Evolutionary conservation across 139 green algal genomes (phyloP).

Genomic region (Edaphochlamys debaryana): DNA sequence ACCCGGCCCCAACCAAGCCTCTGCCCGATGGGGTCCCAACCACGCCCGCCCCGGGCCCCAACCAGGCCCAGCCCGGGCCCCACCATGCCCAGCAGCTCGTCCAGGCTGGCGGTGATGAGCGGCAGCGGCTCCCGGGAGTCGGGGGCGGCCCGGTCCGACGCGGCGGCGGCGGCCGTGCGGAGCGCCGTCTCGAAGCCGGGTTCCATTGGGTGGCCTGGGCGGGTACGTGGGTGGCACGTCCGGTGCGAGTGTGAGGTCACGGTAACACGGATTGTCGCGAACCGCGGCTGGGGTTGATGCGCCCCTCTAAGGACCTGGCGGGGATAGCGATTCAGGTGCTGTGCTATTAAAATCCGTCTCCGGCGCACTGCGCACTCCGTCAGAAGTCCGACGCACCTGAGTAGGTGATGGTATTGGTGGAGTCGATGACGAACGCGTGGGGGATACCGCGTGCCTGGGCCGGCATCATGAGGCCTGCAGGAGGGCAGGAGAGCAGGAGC

Average conservation of each 20-base stretch:
- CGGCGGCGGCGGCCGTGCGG: conserved; percentile 7
- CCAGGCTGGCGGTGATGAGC: conserved; percentile 31
- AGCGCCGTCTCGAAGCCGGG: conserved; percentile 42
- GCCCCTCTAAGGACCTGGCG: too few relatives aligned
- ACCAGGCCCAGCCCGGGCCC: conserved; percentile 48
- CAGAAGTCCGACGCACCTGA: too few relatives aligned
- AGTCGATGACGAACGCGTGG: conserved; percentile 49
- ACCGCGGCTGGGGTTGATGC: too few relatives aligned
- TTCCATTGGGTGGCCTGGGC: conserved; percentile 43
- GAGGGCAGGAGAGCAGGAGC: too few relatives aligned
- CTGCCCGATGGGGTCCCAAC: too few relatives aligned
- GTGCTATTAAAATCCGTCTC: too few relatives aligned
- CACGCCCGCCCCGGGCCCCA: neutral
- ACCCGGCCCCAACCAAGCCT: neutral
- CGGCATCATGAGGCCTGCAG: conserved; percentile 36
- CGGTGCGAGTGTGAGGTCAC: too few relatives aligned
- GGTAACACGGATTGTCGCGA: too few relatives aligned
- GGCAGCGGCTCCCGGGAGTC: conserved; percentile 14
- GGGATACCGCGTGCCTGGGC: conserved; percentile 48
- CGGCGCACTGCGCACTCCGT: too few relatives aligned
- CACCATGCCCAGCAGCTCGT: conserved; percentile 42
- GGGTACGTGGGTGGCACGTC: too few relatives aligned
- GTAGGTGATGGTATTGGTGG: conserved; percentile 32
- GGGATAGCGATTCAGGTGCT: too few relatives aligned
- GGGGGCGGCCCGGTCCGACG: neutral